phyloP scores from a whole-genome alignment of 257 asterid species.

The Solanum rostratum region DNA sequence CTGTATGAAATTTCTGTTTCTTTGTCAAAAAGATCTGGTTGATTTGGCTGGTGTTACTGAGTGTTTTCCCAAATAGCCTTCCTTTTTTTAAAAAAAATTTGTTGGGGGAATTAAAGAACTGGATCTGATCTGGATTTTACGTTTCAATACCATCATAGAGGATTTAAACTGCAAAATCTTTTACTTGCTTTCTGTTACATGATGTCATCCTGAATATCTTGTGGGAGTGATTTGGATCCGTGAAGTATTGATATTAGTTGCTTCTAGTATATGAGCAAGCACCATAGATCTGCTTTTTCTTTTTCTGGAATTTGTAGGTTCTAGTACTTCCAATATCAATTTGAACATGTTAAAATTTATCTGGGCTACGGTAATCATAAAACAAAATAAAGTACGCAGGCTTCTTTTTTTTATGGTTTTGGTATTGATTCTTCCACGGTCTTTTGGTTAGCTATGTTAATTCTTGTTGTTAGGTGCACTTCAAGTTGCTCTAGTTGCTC shows the following conservation, averaged over 20 bases:
- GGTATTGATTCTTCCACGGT: not conserved
- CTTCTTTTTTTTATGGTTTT: not conserved
- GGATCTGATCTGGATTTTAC: not conserved
- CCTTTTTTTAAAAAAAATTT: not conserved
- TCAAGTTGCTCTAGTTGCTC: not conserved
- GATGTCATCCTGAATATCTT: not conserved
- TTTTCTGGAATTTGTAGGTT: not conserved
- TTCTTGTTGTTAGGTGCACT: not conserved
- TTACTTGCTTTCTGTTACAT: not conserved
- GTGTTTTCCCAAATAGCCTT: not conserved
- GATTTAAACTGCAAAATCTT: not conserved
- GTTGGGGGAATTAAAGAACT: not conserved
- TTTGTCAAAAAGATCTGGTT: not conserved
- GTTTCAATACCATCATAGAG: not conserved
- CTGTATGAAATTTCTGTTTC: not conserved
- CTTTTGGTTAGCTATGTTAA: not conserved
- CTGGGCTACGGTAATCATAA: not conserved
- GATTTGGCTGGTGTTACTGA: not conserved
- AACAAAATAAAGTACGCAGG: not conserved
- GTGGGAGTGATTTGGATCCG: not conserved
- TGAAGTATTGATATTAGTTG: not conserved
- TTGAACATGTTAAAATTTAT: not conserved
- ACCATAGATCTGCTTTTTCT: not conserved
- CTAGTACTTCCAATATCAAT: not conserved
- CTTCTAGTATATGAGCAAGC: not conserved